Base-by-base conservation (phyloP, 2,329 filamentous ascomycete species). In the Allantophomopsis cytisporea region DNA sequence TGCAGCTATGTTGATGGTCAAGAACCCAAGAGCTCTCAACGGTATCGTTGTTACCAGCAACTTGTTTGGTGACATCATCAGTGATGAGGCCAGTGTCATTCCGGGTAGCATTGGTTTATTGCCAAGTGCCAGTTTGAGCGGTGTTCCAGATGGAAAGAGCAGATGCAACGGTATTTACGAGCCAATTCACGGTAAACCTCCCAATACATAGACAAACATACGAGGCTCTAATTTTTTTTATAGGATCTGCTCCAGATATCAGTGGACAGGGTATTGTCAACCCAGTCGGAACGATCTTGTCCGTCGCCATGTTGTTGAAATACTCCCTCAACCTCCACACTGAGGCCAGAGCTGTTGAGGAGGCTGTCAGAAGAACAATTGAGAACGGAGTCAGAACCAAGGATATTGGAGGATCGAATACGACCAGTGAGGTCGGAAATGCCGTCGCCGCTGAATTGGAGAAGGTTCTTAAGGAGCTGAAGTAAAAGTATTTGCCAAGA, bases 1-100 rank as follows among this genome's bases (percentile, higher is more conserved):
- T 41, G 89, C 89, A n/a, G 89, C 89, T 48, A 95, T 96, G 88
- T 68, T 95, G 51, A 86, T 96, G 82, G 75, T 96, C 56, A 95
- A 94, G 79, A 89, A 88, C 63, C 89, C 89, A 8, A 71, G 80
- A 10, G 75, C 77, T 16, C 69, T 96, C 39, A 96, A 95, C 59
- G 91, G 89, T 39, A 77, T 96, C 30, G 75, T 96, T 36, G 79
- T 96, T 47, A 94, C 88, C 11, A 88, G 81, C 68, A 98, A 96
- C 62, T 59, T 96, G 50, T 94, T 94, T 58, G 91, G 89, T 46
- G 89, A 96, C 61, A 96, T 96, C 57, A 87, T 98, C 56, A 84
- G 76, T 56, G 89, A 96, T 57, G 89, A 96, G 70, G 88, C 89
- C 4, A 88, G 82, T 52, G 88, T 94, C 38, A 96, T 96, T 51